phyloP scores from a whole-genome alignment of 768 basidiomycete genomes.

The Asterophora parasitica region DNA sequence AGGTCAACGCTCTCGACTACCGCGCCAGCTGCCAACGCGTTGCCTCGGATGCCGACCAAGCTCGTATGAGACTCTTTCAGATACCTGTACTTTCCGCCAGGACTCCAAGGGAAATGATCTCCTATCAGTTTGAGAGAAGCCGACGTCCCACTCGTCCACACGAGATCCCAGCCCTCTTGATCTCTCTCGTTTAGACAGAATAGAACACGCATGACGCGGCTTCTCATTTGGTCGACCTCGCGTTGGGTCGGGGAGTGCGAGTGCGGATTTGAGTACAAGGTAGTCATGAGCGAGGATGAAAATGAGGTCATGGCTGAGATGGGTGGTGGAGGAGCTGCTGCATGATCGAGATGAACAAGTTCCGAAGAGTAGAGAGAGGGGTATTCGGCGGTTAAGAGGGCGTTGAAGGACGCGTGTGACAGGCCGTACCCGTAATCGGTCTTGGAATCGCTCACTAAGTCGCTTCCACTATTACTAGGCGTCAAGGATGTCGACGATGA shows the following conservation, averaged over 20 bases:
- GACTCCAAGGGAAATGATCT: constrained; percentile 11
- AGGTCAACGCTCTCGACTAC: constrained; percentile 11
- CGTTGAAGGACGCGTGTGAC: constrained; percentile 5
- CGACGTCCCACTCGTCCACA: constrained; percentile 15
- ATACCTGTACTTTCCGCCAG: constrained; percentile 8
- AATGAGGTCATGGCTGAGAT: constrained; percentile 10
- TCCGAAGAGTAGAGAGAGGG: constrained; percentile 9
- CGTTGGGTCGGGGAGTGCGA: constrained; percentile 11
- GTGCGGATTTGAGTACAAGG: constrained; percentile 13
- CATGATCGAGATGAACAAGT: constrained; percentile 16
- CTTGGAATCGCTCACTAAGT: background rate
- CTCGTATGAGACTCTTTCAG: constrained; percentile 14
- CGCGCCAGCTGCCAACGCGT: constrained; percentile 13
- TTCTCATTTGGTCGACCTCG: constrained; percentile 8
- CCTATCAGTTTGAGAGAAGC: constrained; percentile 12
- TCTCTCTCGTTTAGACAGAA: constrained; percentile 9
- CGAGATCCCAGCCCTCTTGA: constrained; percentile 13
- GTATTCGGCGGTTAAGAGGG: constrained; percentile 10
- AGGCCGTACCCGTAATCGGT: constrained; percentile 7
- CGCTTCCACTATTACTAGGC: background rate
- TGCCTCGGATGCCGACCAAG: constrained; percentile 13
- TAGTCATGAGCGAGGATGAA: constrained; percentile 2
- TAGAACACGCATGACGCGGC: constrained; percentile 11
- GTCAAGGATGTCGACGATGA: background rate
- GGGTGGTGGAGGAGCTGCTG: constrained; percentile 14